phyloP scores from a whole-genome alignment of 176 grass and related monocot genomes.

The Eleusine coracana region DNA sequence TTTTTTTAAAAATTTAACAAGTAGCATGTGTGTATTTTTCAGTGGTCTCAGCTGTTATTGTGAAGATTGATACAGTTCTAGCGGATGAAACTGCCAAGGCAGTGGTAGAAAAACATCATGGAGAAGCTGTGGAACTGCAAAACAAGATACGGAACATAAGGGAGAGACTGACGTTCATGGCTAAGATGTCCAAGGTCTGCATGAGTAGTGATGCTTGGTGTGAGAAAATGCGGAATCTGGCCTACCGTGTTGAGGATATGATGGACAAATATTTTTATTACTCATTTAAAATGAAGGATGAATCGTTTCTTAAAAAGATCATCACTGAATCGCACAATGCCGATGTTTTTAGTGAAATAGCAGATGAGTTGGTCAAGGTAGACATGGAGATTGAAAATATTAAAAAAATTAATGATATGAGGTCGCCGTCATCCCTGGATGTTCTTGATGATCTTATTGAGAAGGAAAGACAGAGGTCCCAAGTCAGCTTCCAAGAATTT shows the following conservation, averaged over 20 bases:
- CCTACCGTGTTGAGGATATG: slow-evolving; percentile 49
- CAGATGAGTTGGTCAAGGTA: slow-evolving; percentile 16
- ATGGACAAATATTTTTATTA: slow-evolving; percentile 45
- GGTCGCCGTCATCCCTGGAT: slow-evolving; percentile 35
- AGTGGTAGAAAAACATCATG: too few relatives aligned
- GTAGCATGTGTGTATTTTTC: too few relatives aligned
- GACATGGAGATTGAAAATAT: slow-evolving; percentile 32
- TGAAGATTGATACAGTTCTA: too few relatives aligned
- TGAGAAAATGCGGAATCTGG: slow-evolving; percentile 35
- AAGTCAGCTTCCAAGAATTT: slow-evolving; percentile 36
- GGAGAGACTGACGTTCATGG: too few relatives aligned
- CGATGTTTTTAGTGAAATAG: slow-evolving; percentile 30
- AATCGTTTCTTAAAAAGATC: slow-evolving; percentile 37
- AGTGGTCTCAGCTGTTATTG: too few relatives aligned
- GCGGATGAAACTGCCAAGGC: too few relatives aligned
- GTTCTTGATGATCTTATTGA: slow-evolving; percentile 1
- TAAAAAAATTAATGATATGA: slow-evolving; percentile 31
- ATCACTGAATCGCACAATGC: slow-evolving; percentile 37
- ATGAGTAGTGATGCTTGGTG: slow-evolving; percentile 17
- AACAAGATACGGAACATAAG: too few relatives aligned
- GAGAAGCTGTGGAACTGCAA: too few relatives aligned
- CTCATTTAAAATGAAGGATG: slow-evolving; percentile 23
- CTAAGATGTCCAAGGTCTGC: too few relatives aligned
- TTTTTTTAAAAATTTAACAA: too few relatives aligned
- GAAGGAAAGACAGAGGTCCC: slow-evolving; percentile 29